A percentile compares a stretch with the other conserved stretches of the same genome.
Conservation (phyloP, 495 filamentous ascomycete genomes). For the Daldinia caldariorum region DNA sequence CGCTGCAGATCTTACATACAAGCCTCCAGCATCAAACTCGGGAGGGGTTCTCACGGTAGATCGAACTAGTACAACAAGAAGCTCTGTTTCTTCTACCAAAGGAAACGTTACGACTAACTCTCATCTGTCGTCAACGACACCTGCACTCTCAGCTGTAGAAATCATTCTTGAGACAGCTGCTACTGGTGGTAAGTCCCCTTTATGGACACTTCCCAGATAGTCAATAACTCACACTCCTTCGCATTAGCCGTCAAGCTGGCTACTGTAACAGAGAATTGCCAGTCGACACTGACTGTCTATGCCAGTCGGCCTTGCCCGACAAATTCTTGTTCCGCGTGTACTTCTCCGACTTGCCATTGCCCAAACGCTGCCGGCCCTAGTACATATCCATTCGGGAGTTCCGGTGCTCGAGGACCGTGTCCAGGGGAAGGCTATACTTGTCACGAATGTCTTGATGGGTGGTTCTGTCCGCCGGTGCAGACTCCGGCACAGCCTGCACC, state of each 20-base stretch:
- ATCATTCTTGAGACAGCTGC: conserved; percentile 4
- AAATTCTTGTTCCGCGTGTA: conserved; percentile 25
- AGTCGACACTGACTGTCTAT: conserved; percentile 18
- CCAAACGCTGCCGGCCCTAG: conserved; percentile 25
- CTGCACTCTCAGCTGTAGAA: conserved; percentile 13
- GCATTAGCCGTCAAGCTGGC: not conserved
- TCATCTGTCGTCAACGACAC: conserved; percentile 14
- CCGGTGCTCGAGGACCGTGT: conserved; percentile 46
- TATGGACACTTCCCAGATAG: not conserved
- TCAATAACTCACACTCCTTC: not conserved
- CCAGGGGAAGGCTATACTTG: conserved; percentile 54
- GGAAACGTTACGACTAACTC: not conserved
- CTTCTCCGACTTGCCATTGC: conserved; percentile 41
- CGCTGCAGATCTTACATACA: conserved; percentile 15
- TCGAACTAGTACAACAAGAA: conserved; percentile 21
- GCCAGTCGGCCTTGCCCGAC: conserved; percentile 31
- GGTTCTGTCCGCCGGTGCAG: conserved; percentile 55
- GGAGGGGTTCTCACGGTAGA: conserved; percentile 11
- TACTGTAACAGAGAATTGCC: conserved; percentile 19
- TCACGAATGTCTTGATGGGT: conserved; percentile 53
- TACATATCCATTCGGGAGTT: conserved; percentile 25
- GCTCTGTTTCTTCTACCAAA: not conserved
- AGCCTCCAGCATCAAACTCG: conserved; percentile 13
- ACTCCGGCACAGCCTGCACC: conserved; percentile 55
- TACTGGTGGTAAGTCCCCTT: conserved; percentile 29